These are phyloP conservation scores for Eucalyptus guilfoylei DNA, from an alignment of 345 rosid genomes.

Conservation along the genomic window DNA sequence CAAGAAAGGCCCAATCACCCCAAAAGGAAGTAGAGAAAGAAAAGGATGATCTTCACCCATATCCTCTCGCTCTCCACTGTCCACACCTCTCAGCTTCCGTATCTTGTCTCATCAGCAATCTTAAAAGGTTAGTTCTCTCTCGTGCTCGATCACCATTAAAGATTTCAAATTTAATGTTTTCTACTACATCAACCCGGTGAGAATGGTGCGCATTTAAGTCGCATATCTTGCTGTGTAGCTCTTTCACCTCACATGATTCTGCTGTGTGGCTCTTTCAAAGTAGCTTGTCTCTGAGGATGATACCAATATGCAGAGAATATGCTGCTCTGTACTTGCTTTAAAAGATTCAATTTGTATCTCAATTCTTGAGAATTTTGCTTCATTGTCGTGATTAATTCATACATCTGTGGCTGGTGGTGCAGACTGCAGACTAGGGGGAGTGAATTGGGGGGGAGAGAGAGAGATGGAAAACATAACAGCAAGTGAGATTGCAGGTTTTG, in stretches of 20 bases:
- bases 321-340: neutral
- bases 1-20: neutral
- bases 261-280: neutral
- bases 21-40: neutral
- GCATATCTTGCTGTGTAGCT: neutral
- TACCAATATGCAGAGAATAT: neutral
- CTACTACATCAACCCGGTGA: neutral
- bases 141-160: neutral
- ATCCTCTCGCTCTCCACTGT: neutral
- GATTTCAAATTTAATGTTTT: neutral
- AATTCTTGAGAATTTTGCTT: neutral
- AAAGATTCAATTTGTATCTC: neutral
- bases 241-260: neutral
- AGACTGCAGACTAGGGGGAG: neutral
- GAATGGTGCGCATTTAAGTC: neutral
- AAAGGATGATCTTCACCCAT: neutral
- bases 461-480: conserved; percentile 12
- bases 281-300: neutral
- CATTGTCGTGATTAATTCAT: neutral
- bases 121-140: neutral
- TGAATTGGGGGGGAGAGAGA: neutral
- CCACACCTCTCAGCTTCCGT: neutral
- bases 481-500: conserved; percentile 9
- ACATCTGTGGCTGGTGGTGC: neutral
- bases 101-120: neutral